Percentiles rank a stretch among this genome's conserved stretches.
phyloP scores from a whole-genome alignment of 2,329 filamentous ascomycete genomes.

The Purpureocillium lavendulum region DNA sequence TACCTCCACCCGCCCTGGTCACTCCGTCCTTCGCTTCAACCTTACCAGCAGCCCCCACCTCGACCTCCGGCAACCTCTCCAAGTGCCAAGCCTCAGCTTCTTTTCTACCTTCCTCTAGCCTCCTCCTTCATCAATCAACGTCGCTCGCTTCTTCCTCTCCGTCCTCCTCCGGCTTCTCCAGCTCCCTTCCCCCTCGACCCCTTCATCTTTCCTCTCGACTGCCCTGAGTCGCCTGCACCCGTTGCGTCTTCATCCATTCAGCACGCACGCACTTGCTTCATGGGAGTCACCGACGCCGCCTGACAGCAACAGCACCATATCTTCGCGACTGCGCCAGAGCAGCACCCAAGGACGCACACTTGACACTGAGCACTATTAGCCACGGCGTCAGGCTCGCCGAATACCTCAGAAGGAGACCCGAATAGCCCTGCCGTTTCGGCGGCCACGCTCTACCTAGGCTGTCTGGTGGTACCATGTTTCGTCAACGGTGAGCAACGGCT shows the following conservation, averaged over 20 bases:
- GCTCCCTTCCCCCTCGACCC: not conserved
- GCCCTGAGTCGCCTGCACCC: too few species aligned
- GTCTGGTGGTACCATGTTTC: conserved; percentile 9
- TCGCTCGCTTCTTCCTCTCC: not conserved
- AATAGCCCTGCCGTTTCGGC: not conserved
- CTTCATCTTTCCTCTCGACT: too few species aligned
- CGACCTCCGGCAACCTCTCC: not conserved
- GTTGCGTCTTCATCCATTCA: too few species aligned
- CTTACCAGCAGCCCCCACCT: conserved; percentile 1
- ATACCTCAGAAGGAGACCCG: not conserved
- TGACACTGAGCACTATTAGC: too few species aligned
- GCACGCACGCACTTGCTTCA: too few species aligned
- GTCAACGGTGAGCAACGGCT: conserved; percentile 7
- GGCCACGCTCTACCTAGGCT: not conserved
- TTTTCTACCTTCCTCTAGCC: not conserved
- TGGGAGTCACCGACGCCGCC: too few species aligned
- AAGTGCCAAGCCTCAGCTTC: not conserved
- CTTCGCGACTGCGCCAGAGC: too few species aligned
- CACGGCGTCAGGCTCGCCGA: too few species aligned
- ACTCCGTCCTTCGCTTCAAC: not conserved
- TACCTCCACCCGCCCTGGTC: not conserved
- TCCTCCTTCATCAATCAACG: not conserved
- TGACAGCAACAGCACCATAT: too few species aligned
- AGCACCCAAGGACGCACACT: too few species aligned
- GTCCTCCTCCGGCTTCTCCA: not conserved